Percentiles rank a stretch among this genome's conserved stretches.
Evolutionary conservation across 1,284 basidiomycete species (phyloP).

Genomic region (Sparassis latifolia): DNA sequence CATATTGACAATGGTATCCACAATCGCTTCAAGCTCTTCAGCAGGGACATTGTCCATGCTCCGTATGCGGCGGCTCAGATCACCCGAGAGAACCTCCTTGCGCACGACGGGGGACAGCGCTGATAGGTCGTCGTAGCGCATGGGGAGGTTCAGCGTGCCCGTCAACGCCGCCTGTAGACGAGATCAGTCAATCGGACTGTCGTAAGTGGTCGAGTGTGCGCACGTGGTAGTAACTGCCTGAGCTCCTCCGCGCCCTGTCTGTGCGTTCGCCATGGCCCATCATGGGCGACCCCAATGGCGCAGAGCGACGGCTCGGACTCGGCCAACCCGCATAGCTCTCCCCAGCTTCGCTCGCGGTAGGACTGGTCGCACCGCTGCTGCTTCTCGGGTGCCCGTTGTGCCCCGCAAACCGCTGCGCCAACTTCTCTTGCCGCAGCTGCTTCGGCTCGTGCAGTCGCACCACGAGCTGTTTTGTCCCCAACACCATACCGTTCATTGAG

Average conservation of each 20-base stretch:
- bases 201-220: slow-evolving; percentile 11
- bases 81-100: slow-evolving; percentile 77
- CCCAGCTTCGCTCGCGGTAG: slow-evolving; percentile 71
- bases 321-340: slow-evolving; percentile 66
- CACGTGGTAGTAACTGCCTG: slow-evolving; percentile 79
- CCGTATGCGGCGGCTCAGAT: slow-evolving; percentile 70
- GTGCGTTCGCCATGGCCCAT: slow-evolving; percentile 44
- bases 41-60: slow-evolving; percentile 42
- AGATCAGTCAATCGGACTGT: slow-evolving; percentile 1
- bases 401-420: slow-evolving; percentile 69
- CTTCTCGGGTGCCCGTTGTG: slow-evolving; percentile 72
- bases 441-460: slow-evolving; percentile 89
- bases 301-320: slow-evolving; percentile 56
- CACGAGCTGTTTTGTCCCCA: slow-evolving; percentile 74
- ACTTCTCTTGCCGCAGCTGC: slow-evolving; percentile 80
- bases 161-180: slow-evolving; percentile 59
- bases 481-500: slow-evolving; percentile 68
- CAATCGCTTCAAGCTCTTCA: slow-evolving; percentile 56
- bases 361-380: slow-evolving; percentile 75
- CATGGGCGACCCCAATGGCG: slow-evolving; percentile 48
- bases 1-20: slow-evolving; percentile 60
- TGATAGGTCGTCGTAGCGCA: slow-evolving; percentile 77
- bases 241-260: slow-evolving; percentile 66
- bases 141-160: slow-evolving; percentile 70
- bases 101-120: slow-evolving; percentile 77